These are phyloP conservation scores for Verticillium dahliae DNA, from an alignment of 2,329 filamentous ascomycete species.

Conservation along the genomic window DNA sequence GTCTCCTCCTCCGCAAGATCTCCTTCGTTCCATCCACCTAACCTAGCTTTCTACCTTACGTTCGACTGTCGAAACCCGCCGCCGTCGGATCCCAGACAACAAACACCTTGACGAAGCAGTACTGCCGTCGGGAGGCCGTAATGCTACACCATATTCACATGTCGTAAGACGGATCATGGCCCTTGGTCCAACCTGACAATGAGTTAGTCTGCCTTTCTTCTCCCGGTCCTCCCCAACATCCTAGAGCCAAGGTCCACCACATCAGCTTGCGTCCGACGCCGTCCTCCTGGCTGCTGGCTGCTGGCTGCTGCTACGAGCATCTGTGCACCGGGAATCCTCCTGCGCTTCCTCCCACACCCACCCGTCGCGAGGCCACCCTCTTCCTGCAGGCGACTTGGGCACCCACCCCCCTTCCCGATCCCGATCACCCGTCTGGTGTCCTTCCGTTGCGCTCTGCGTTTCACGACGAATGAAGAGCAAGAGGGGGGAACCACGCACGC, in stretches of 20 bases:
- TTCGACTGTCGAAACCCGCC: neutral
- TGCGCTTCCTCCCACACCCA: constrained; percentile 11
- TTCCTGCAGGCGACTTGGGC: neutral
- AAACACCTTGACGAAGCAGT: neutral
- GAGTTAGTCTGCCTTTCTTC: constrained; percentile 19
- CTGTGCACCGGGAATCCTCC: constrained; percentile 13
- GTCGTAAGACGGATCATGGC: constrained; percentile 23
- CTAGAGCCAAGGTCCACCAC: neutral
- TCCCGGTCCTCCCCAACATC: neutral
- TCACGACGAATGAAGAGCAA: constrained; percentile 18
- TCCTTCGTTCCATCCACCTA: neutral
- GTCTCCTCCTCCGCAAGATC: neutral
- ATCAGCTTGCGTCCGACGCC: neutral
- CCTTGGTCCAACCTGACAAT: constrained; percentile 24
- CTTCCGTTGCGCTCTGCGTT: constrained; percentile 14
- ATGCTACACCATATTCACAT: constrained; percentile 7
- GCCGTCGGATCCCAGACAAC: neutral
- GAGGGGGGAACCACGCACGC: neutral
- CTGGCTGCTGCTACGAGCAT: neutral
- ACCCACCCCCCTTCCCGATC: constrained; percentile 9
- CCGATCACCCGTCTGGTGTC: neutral
- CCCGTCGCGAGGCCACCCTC: neutral
- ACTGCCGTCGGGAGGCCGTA: neutral
- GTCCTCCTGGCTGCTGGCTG: neutral
- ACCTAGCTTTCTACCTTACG: neutral